Base-by-base conservation (phyloP, 257 asterid genomes). In the Thymus mandschuricus region DNA sequence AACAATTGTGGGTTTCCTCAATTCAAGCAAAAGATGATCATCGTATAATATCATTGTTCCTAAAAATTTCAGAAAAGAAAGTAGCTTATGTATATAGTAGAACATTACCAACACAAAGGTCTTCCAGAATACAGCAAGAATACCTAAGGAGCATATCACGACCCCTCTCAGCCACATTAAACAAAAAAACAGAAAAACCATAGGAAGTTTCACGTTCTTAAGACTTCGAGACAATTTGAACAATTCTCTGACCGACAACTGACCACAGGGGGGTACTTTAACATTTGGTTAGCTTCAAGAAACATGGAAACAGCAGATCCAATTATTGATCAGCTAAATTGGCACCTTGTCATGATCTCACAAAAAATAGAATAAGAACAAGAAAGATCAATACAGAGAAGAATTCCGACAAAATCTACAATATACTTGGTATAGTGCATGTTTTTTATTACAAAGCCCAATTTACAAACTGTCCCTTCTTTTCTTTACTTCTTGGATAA, bases 61-160 rank as follows among this genome's bases (percentile, higher is more conserved):
- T 7, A 38, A 15, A 28, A 15, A 35, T 45, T 38, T 10, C 34
- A 65, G 59, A 10, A 48, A 6, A 64, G 52, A 58, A 30, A 48
- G 27, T 40, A 6, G 60, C 54, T 46, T 69, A 30, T 33, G 54
- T 43, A 68, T 35, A 21, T 8, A 63, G 64, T 49, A 6, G 34
- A 61, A n/a, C 35, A 45, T 54, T 29, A 55, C 54, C 64, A 68
- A 68, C 40, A 41, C 12, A 33, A 21, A 57, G 66, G 31, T 56
- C 64, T 40, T 62, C 52, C 31, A 8, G 56, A 29, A 64, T 3
- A 52, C 12, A 40, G 38, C n/a, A 34, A 15, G 6, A 52, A 35
- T 35, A 35, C 12, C 61, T 8, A 43, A 43, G 15, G 50, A 13
- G 11, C 7, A 41, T 55, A 41, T 41, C 4, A 28, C 27, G 15